A percentile compares a stretch with the other conserved stretches of the same genome.
These are phyloP conservation scores for Globisporangium acanthophoron DNA, from an alignment of 352 stramenopile species.

Conservation along the genomic window DNA sequence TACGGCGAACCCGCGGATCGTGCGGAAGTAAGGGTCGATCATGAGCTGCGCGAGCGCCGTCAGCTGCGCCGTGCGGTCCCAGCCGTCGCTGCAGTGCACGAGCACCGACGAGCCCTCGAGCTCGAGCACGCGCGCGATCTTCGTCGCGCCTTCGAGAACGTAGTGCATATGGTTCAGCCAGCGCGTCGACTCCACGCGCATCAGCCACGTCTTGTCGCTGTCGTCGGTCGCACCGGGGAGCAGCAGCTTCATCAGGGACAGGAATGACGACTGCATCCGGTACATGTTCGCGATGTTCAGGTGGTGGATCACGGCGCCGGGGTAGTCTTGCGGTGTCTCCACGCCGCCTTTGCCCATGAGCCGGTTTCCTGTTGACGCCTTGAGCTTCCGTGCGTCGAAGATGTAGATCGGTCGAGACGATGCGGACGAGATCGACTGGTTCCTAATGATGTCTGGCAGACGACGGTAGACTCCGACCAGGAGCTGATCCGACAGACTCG, in stretches of 20 bases:
- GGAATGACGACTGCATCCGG: constrained; percentile 81
- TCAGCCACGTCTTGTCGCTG: constrained; percentile 60
- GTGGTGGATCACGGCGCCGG: constrained; percentile 72
- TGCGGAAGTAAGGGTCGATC: constrained; percentile 86
- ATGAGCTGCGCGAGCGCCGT: constrained; percentile 78
- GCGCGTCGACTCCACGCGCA: constrained; percentile 65
- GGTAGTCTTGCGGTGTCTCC: constrained; percentile 79
- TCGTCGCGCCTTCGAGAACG: constrained; percentile 75
- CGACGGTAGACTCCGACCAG: constrained; percentile 68
- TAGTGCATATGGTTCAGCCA: constrained; percentile 85
- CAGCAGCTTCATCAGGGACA: constrained; percentile 66
- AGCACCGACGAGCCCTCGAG: constrained; percentile 75
- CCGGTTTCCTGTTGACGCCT: constrained; percentile 87
- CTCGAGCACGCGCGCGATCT: constrained; percentile 84
- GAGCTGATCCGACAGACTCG: constrained; percentile 71
- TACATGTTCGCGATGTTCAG: constrained; percentile 94
- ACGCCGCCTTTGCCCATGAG: constrained; percentile 90
- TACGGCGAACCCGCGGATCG: constrained; percentile 72
- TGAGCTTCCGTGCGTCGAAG: constrained; percentile 86
- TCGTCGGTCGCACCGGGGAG: constrained; percentile 58
- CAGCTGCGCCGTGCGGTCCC: constrained; percentile 82
- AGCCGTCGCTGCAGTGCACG: constrained; percentile 87
- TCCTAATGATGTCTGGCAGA: constrained; percentile 78
- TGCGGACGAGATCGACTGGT: constrained; percentile 51
- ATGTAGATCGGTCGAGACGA: constrained; percentile 84